Base-by-base conservation (phyloP, 495 filamentous ascomycete genomes). In the Tuber umbilicatum region DNA sequence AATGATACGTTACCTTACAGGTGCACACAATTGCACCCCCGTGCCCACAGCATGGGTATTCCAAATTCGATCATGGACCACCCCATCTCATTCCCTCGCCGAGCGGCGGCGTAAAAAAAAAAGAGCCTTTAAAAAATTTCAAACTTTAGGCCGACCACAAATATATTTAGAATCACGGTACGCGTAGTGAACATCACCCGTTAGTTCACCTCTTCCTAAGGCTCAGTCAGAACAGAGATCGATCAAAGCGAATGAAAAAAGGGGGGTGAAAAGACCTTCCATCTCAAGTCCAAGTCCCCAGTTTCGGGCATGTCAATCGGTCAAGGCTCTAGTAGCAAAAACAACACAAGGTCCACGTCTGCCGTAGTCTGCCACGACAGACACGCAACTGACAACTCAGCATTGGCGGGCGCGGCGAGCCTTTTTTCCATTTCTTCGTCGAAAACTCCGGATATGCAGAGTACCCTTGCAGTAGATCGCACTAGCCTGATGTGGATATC, bases 391-490 rank as follows among this genome's bases (percentile, higher is more conserved):
- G 55, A 64, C 55, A 64, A 64, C 55, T 64, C 55, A 64, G 55
- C 55, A 64, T 31, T 17, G 55, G 55, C 2, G n/a, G n/a, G 12
- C n/a, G 55, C n/a, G n/a, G 55, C 55, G 27, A 64, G 55, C 55
- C n/a, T 64, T 64, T 64, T 64, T 64, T 64, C 55, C 55, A n/a
- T 64, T 31, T 64, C n/a, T 64, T 64, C n/a, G 16, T 60, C 50
- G n/a, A 60, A 31, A 2, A 14, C n/a, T n/a, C 47, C 55, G 55
- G 55, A 27, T 64, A 64, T 64, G 55, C 55, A 64, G 23, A 31
- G 27, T 64, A 64, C 27, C 55, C 55, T 31, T 64, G 55, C 27
- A n/a, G 27, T 21, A 31, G 55, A 64, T 64, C 55, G 55, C 12
- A 31, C 55, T 31, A 64, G 27, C 55, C 55, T 31, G 9, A 64